phyloP scores from a whole-genome alignment of 208 protist species.

The Polymyxa betae region DNA sequence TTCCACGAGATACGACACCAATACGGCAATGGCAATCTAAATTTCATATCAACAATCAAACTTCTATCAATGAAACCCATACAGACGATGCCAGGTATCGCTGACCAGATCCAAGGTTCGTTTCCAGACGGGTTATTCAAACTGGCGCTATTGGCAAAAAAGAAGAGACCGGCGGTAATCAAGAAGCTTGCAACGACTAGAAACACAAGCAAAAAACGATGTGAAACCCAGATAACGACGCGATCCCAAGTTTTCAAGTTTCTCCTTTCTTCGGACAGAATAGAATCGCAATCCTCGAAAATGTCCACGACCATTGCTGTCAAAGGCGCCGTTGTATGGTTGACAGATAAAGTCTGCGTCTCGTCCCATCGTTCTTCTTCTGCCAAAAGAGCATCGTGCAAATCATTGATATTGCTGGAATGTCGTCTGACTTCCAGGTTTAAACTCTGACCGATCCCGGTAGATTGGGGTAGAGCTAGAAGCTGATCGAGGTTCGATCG shows the following conservation, averaged over 20 bases:
- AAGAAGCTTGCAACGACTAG: background rate
- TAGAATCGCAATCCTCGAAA: background rate
- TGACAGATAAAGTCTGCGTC: conserved; percentile 2
- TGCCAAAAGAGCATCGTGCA: background rate
- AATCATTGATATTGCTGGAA: background rate
- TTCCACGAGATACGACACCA: background rate
- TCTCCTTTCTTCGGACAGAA: background rate
- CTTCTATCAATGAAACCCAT: background rate
- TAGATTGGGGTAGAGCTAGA: background rate
- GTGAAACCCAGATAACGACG: background rate
- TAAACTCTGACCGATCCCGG: background rate
- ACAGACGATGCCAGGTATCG: conserved; percentile 14
- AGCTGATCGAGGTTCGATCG: background rate
- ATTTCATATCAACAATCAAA: background rate
- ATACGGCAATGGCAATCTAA: conserved; percentile 7
- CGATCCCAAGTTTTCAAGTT: background rate
- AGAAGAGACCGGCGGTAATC: background rate
- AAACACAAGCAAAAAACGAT: background rate
- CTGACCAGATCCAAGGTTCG: background rate
- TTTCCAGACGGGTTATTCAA: background rate
- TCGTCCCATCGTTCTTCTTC: conserved; percentile 30
- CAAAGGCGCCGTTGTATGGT: conserved; percentile 1
- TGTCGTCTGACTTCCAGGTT: background rate
- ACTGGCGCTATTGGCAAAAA: background rate
- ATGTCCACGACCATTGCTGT: conserved; percentile 35